These are phyloP conservation scores for Phoenix dactylifera DNA, from an alignment of 176 grass and related monocot genomes.

Conservation along the genomic window DNA sequence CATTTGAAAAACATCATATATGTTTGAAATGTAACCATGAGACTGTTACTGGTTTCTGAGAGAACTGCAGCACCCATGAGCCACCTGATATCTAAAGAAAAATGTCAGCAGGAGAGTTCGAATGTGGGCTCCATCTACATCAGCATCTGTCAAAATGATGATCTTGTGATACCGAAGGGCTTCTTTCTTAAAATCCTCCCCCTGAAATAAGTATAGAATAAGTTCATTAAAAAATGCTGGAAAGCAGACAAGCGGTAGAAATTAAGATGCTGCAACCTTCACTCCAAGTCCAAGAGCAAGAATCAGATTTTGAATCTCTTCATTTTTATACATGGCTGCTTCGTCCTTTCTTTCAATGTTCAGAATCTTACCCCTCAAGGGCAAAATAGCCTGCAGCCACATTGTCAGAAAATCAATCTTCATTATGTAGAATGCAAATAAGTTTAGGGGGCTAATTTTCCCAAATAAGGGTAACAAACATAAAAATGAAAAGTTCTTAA, in stretches of 20 bases:
- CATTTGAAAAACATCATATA: too few species aligned
- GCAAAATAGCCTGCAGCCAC: conserved; percentile 80
- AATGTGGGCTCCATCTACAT: conserved; percentile 97
- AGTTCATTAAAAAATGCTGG: conserved; percentile 1
- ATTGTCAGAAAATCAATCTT: conserved; percentile 9
- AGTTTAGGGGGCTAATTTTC: too few species aligned
- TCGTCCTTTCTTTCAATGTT: conserved; percentile 95
- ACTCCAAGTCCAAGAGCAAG: conserved; percentile 91
- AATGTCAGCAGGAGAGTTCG: conserved; percentile 93
- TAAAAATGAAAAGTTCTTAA: too few species aligned
- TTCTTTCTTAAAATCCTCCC: conserved; percentile 99
- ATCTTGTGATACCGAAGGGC: conserved; percentile 93
- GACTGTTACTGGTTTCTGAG: too few species aligned
- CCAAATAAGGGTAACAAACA: too few species aligned
- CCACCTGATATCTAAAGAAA: conserved; percentile 99
- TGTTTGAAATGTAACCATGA: too few species aligned
- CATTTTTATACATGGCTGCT: conserved; percentile 98
- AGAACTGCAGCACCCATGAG: background rate
- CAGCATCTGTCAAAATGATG: conserved; percentile 91
- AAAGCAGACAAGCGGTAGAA: conserved; percentile 5
- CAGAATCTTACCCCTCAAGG: conserved; percentile 90
- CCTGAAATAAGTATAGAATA: conserved; percentile 53
- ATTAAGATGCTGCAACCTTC: conserved; percentile 43
- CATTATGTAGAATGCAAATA: too few species aligned
- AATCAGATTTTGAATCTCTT: conserved; percentile 98